These are phyloP conservation scores for Stagonosporopsis cucurbitacearum DNA, from an alignment of 2,329 filamentous ascomycete genomes.

Conservation along the genomic window DNA sequence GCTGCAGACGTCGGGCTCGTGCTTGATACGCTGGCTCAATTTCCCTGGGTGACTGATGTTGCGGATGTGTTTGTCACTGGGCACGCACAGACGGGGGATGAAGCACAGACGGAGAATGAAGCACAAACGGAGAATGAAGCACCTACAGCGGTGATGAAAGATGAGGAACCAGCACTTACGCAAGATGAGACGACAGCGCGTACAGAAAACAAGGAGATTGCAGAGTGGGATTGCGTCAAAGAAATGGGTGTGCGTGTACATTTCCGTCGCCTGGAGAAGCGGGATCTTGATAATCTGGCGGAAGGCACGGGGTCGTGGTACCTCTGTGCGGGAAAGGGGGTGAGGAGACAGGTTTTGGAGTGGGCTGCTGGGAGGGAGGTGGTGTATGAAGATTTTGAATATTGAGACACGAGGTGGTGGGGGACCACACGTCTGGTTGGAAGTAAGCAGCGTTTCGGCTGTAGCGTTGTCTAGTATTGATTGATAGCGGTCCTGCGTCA, in stretches of 20 bases:
- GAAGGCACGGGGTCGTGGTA: slow-evolving; percentile 64
- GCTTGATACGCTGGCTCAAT: slow-evolving; percentile 62
- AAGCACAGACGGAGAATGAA: no score
- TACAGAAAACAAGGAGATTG: no score
- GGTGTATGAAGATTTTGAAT: slow-evolving; percentile 61
- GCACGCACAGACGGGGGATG: slow-evolving; percentile 10
- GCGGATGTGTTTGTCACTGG: slow-evolving; percentile 72
- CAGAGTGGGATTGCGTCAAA: slow-evolving; percentile 38
- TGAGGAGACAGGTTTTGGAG: slow-evolving; percentile 57
- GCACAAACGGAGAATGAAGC: no score
- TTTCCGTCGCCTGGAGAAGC: slow-evolving; percentile 54
- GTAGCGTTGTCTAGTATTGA: no score
- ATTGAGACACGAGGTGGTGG: slow-evolving; percentile 7
- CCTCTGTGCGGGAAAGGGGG: slow-evolving; percentile 61
- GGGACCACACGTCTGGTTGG: no score
- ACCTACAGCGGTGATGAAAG: no score
- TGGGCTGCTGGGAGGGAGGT: slow-evolving; percentile 58
- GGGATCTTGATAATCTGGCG: slow-evolving; percentile 50
- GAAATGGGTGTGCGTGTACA: slow-evolving; percentile 47
- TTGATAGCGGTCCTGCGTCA: not conserved
- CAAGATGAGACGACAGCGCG: no score
- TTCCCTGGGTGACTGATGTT: slow-evolving; percentile 58
- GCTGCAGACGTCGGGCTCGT: slow-evolving; percentile 68
- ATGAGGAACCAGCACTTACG: no score
- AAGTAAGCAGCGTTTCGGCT: no score